A percentile compares a stretch with the other conserved stretches of the same genome.
Conservation (phyloP, 192 early-diverging fungal genomes). For the Coemansia interrupta region DNA sequence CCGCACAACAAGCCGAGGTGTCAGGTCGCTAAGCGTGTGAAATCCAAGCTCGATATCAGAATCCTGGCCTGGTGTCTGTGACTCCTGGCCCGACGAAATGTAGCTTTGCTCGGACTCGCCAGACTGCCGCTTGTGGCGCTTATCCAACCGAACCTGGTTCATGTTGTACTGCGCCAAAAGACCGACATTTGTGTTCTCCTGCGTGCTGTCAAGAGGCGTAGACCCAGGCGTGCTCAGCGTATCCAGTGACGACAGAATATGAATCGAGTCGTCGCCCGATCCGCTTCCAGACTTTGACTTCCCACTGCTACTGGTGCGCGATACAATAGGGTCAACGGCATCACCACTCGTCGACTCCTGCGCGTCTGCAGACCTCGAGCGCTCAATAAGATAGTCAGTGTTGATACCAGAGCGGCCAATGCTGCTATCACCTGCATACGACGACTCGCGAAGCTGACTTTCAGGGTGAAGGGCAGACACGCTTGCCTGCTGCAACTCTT, state of each 20-base stretch:
- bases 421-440: background rate
- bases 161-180: constrained; percentile 44
- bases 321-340: constrained; percentile 6
- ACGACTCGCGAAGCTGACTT: background rate
- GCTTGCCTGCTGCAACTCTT: constrained; percentile 28
- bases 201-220: constrained; percentile 36
- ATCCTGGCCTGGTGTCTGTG: background rate
- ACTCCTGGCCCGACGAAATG: constrained; percentile 15
- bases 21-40: constrained; percentile 17
- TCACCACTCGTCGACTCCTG: constrained; percentile 4
- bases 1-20: background rate
- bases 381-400: background rate
- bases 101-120: constrained; percentile 18
- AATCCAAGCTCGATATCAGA: constrained; percentile 29
- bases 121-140: constrained; percentile 14
- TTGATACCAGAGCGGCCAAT: constrained; percentile 11
- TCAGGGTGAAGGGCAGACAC: constrained; percentile 32
- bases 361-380: background rate
- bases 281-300: constrained; percentile 24
- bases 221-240: constrained; percentile 36
- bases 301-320: constrained; percentile 23
- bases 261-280: constrained; percentile 41
- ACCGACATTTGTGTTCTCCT: constrained; percentile 36
- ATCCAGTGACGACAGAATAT: constrained; percentile 44
- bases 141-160: constrained; percentile 26